Base-by-base conservation (phyloP, 768 basidiomycete genomes). In the Leccinum pellstonianum region DNA sequence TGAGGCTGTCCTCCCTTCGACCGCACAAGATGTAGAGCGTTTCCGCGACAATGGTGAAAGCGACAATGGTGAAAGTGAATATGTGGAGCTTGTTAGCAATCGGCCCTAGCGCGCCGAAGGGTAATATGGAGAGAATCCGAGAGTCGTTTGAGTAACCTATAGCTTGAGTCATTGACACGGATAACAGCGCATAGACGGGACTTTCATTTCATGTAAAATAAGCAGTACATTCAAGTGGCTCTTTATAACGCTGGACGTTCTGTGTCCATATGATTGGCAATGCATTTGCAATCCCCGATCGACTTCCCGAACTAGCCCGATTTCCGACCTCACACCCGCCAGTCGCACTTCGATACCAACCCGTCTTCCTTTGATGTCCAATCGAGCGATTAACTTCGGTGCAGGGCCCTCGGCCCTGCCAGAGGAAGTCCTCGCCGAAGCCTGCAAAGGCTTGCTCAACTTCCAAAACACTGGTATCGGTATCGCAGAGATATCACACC, bases 381-480 rank as follows among this genome's bases (percentile, higher is more conserved):
- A 60, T 55, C 82, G 93, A 55, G 81, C 86, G 37, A 83, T 90
- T 70, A 98, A 99, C 79, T 93, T 98, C 74, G 91, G 93, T 54
- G 89, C 97, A 54, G 97, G 97, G 1, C 97, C 97, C 15, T 97
- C 95, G 19, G 88, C 91, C 0, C 80, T 99, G 46, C 97, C 97
- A 15, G 81, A 86, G n/a, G 77, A 86, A 4, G 93, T 98, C 31
- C 84, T 99, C 55, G 76, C 87, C 66, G 86, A 95, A 71, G 93
- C 95, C 2, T 82, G 90, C 14, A 77, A 83, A 62, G 93, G 90
- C 15, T 80, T 98, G n/a, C 78, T 99, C 67, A 90, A 98, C 80
- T 98, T 93, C 75, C 79, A 88, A 57, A 82, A 82, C 51, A 95
- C 92, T 3, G 97, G 97, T 27, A 95, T 98, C 61, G 97, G 97